Evolutionary conservation across 345 rosid genomes (phyloP).

Genomic region (Salix purpurea): DNA sequence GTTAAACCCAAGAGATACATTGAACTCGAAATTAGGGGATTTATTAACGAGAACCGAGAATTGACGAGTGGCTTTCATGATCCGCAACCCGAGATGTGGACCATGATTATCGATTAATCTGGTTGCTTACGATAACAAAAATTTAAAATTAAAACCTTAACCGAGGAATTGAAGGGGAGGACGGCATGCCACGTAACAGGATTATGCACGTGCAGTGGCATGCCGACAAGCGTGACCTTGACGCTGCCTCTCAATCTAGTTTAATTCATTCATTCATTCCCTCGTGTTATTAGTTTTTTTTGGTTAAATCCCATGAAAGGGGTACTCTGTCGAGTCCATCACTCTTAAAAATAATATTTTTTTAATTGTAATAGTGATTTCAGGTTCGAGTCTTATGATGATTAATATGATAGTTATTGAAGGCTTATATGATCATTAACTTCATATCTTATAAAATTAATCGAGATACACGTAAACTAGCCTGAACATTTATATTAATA

Average conservation of each 20-base stretch:
- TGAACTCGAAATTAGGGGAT: background rate
- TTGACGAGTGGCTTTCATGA: background rate
- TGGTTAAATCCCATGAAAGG: constrained; percentile 1
- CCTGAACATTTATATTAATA: no score
- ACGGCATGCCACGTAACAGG: constrained; percentile 10
- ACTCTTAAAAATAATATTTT: no score
- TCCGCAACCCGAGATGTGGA: background rate
- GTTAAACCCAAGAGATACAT: background rate
- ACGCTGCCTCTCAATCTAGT: background rate
- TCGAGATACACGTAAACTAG: no score
- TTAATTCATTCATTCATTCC: background rate
- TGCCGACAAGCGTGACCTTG: background rate
- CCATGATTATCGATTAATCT: background rate
- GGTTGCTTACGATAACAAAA: background rate
- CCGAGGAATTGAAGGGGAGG: constrained; percentile 1
- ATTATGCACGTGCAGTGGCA: constrained; percentile 15
- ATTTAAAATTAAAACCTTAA: background rate
- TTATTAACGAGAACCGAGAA: constrained; percentile 3
- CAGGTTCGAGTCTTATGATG: no score
- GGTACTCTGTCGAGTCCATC: constrained; percentile 12
- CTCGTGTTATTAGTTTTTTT: background rate
- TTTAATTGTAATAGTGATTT: no score
- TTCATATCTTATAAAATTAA: no score
- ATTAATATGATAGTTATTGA: no score
- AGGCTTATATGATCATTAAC: no score